Percentiles rank a stretch among this genome's conserved stretches.
Conservation (phyloP, 2,329 filamentous ascomycete genomes). For the Leptographium lundbergii region DNA sequence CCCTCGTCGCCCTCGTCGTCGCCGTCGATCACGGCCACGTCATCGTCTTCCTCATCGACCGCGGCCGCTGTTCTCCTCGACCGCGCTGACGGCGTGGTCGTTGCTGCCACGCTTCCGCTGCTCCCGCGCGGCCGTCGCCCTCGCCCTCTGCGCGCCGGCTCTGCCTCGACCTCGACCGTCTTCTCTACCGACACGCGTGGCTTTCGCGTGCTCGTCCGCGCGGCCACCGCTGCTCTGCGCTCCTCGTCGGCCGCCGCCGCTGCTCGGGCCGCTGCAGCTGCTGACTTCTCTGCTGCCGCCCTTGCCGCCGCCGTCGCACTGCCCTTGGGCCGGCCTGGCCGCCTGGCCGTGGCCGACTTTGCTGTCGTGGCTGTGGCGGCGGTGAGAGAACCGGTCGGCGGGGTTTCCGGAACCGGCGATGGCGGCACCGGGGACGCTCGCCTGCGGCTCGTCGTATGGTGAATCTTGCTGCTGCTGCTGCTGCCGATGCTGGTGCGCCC, state of each 20-base stretch:
- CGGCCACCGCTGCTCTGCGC: not conserved
- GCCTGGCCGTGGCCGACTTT: not conserved
- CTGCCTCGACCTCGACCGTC: not conserved
- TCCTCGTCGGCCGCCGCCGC: not conserved
- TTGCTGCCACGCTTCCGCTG: not conserved
- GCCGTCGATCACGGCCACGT: conserved; percentile 3
- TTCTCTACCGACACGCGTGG: not conserved
- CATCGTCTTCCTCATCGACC: conserved; percentile 3
- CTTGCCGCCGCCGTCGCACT: not conserved
- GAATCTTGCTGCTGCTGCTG: not conserved
- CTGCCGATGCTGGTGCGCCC: too few species aligned
- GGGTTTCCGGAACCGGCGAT: not conserved
- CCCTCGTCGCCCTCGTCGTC: not conserved
- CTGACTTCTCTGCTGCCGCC: not conserved
- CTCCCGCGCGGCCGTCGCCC: conserved; percentile 16
- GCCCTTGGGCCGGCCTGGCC: not conserved
- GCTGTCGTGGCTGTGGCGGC: not conserved
- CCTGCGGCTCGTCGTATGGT: conserved; percentile 19
- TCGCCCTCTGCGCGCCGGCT: conserved; percentile 23
- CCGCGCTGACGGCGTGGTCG: not conserved
- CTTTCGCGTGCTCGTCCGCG: not conserved
- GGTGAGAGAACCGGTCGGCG: too few species aligned
- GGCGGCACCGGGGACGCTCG: not conserved
- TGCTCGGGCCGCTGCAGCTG: not conserved
- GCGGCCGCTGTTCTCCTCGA: conserved; percentile 11